These are phyloP conservation scores for Chrysosporium keratinophilum DNA, from an alignment of 2,329 filamentous ascomycete species.

Conservation along the genomic window DNA sequence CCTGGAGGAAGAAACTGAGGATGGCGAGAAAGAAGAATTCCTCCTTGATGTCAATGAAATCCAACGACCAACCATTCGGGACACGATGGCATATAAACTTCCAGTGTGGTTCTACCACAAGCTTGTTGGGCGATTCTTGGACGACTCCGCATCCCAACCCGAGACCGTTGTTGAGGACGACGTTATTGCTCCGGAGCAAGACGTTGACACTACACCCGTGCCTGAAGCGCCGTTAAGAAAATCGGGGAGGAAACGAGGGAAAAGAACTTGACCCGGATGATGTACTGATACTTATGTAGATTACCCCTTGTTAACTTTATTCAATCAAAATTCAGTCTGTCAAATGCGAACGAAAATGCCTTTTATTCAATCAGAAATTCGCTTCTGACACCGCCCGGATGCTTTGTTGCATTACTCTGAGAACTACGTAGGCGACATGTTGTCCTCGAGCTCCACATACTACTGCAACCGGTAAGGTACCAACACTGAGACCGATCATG, in stretches of 20 bases:
- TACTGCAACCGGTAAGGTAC: no score
- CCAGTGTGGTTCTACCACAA: slow-evolving; percentile 61
- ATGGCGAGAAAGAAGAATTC: slow-evolving; percentile 72
- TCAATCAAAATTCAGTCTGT: no score
- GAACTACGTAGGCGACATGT: no score
- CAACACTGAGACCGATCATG: no score
- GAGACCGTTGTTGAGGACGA: background rate
- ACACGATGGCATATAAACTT: slow-evolving; percentile 72
- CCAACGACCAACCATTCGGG: slow-evolving; percentile 59
- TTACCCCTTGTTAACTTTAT: background rate
- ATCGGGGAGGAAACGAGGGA: background rate
- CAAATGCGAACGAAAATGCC: no score
- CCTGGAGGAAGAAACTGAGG: slow-evolving; percentile 81
- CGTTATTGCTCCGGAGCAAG: background rate
- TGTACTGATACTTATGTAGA: slow-evolving; percentile 5
- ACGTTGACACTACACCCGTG: background rate
- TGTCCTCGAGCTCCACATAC: no score
- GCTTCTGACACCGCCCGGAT: no score
- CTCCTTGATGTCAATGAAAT: slow-evolving; percentile 85
- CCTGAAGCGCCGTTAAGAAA: background rate
- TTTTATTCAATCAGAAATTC: no score
- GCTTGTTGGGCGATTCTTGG: slow-evolving; percentile 24
- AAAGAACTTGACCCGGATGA: background rate
- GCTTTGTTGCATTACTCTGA: no score
- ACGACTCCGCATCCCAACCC: slow-evolving; percentile 14